Percentiles rank a stretch among this genome's conserved stretches.
These are phyloP conservation scores for Desmodesmus armatus DNA, from an alignment of 139 green algal genomes.

Conservation along the genomic window DNA sequence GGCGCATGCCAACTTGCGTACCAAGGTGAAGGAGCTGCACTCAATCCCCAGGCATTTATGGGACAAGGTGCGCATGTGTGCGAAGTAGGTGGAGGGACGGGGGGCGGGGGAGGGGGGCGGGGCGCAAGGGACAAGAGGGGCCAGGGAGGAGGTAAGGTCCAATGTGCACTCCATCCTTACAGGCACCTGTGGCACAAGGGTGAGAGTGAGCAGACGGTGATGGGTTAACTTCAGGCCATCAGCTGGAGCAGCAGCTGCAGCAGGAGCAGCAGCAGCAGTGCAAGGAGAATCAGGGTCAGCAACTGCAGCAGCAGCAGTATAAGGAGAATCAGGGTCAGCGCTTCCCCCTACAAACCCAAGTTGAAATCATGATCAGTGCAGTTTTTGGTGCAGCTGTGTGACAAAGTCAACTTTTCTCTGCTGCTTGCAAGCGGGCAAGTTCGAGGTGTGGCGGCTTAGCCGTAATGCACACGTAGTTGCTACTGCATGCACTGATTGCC, in stretches of 20 bases:
- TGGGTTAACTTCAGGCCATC: too few species aligned
- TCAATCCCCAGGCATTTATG: conserved; percentile 2
- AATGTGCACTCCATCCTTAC: too few species aligned
- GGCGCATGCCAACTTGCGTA: background rate
- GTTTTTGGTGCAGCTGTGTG: too few species aligned
- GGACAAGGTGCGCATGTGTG: background rate
- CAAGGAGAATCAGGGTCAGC: background rate
- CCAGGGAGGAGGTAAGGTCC: too few species aligned
- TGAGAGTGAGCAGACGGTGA: background rate
- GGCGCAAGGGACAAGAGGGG: too few species aligned
- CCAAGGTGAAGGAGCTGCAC: background rate
- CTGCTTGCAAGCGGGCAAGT: background rate
- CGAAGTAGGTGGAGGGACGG: background rate
- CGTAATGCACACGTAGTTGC: background rate
- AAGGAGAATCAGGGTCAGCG: too few species aligned
- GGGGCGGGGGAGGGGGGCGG: background rate
- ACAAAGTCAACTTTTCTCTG: background rate
- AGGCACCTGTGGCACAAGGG: background rate
- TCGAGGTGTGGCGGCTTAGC: background rate
- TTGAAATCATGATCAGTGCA: too few species aligned
- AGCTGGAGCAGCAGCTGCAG: background rate
- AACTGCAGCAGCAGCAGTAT: background rate
- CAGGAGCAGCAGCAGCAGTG: background rate
- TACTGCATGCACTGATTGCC: background rate
- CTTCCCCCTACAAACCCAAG: too few species aligned